Percentiles rank a stretch among this genome's conserved stretches.
Conservation (phyloP, 106 monocot species). For the Gastrodia elata region DNA sequence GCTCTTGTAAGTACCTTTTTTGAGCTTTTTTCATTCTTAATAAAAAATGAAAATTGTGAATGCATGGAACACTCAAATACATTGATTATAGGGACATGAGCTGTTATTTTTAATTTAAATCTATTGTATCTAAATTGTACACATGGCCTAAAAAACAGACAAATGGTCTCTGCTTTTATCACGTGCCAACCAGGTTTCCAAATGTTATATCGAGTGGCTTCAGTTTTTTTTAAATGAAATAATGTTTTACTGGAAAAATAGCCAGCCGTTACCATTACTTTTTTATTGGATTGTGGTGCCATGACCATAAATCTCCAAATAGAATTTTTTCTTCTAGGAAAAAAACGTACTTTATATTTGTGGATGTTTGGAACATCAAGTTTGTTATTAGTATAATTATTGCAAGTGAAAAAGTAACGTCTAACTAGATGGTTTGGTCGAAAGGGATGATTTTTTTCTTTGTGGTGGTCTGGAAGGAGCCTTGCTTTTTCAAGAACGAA, state of each 20-base stretch:
- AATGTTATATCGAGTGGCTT: background rate
- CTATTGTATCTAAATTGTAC: background rate
- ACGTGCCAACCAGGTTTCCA: background rate
- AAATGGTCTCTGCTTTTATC: background rate
- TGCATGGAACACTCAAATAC: background rate
- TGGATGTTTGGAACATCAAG: background rate
- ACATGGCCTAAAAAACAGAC: background rate
- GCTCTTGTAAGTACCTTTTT: no score
- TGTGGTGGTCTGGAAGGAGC: no score
- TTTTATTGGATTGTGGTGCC: background rate
- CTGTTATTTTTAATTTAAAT: background rate
- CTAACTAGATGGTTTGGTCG: background rate
- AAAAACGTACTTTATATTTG: background rate
- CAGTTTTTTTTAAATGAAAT: background rate
- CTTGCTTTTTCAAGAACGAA: no score
- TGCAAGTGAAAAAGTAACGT: background rate
- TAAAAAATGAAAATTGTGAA: background rate
- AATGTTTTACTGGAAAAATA: background rate
- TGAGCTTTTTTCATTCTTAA: background rate
- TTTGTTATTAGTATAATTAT: background rate
- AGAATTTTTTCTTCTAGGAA: background rate
- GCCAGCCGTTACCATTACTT: background rate
- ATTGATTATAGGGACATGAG: background rate
- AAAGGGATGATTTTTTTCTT: no score
- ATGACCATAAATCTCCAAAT: background rate